These are phyloP conservation scores for Geosiphon pyriformis DNA, from an alignment of 192 early-diverging fungal species.

Conservation along the genomic window DNA sequence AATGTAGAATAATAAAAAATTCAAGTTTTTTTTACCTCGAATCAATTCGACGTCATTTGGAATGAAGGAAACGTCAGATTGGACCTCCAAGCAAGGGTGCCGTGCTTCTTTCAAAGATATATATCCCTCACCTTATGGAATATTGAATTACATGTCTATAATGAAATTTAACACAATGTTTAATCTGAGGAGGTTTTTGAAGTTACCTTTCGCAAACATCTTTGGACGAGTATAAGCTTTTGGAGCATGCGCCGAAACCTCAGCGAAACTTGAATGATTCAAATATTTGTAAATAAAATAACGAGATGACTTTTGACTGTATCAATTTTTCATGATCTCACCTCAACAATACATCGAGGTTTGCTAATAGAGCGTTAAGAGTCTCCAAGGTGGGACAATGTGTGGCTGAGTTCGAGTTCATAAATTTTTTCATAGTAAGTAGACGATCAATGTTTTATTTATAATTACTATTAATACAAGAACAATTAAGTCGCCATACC, in stretches of 20 bases:
- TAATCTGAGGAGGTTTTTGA: not conserved
- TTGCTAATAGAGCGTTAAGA: conserved; percentile 69
- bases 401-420: conserved; percentile 37
- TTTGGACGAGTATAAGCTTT: conserved; percentile 77
- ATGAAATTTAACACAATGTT: conserved; percentile 7
- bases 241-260: conserved; percentile 78
- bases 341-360: conserved; percentile 85
- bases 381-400: conserved; percentile 79
- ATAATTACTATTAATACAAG: conserved; percentile 21
- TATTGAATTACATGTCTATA: not conserved
- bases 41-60: conserved; percentile 82
- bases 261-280: conserved; percentile 66
- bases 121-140: conserved; percentile 51
- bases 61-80: conserved; percentile 89
- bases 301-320: not conserved
- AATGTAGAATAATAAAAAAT: not conserved
- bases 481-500: too few relatives aligned
- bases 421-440: not conserved
- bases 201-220: conserved; percentile 46
- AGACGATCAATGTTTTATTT: not conserved
- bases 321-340: conserved; percentile 24
- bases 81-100: conserved; percentile 92
- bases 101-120: conserved; percentile 66
- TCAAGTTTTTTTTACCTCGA: conserved; percentile 41
- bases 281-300: conserved; percentile 9